Evolutionary conservation across 176 grass and related monocot genomes (phyloP), one percentile per base, ranked within the genome.

Genomic region (Dactylis glomerata): DNA sequence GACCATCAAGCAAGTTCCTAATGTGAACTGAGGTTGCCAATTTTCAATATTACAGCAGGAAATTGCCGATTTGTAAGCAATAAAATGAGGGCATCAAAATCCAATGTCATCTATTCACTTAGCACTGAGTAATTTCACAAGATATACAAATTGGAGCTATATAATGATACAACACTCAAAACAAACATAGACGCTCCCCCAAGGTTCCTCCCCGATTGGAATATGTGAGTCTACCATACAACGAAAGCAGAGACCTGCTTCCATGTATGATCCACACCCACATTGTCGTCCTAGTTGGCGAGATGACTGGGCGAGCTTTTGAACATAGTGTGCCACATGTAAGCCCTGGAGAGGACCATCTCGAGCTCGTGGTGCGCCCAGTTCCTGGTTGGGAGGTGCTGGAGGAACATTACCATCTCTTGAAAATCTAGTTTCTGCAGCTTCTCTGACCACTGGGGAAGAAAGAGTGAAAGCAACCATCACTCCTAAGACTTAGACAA

Each of bases 381-480:
- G 42, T 90, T 93, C 88, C 88, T 90, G 5, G 97, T 99, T 1
- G 97, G 97, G 34, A 99, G 81, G 75, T 94, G 97, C 81, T 99
- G 97, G 40, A 99, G 93, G 71, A 99, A 89, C 97, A 99, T 99
- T 33, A 99, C 97, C 91, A 96, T 91, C 76, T 99, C 97, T 84
- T 99, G 97, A 42, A 99, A 99, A 79, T 99, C 97, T 38, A 99
- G 49, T 76, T 94, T 94, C 81, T 94, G 87, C 85, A 99, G 90
- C 79, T 94, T 91, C 28, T 94, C 97, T 17, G 97, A 96, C 97
- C 97, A 99, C 97, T 99, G 80, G 68, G 61, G 76, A 15, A 73
- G 64, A 78, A 49, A 17, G 72, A 73, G 24, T 4, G 5, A 64
- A 79, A 84, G 37, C 11, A 44, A 88, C 3, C 30, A 20, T 83